Base-by-base conservation (phyloP, 371 early-diverging fungal genomes). In the Funneliformis caledonium region DNA sequence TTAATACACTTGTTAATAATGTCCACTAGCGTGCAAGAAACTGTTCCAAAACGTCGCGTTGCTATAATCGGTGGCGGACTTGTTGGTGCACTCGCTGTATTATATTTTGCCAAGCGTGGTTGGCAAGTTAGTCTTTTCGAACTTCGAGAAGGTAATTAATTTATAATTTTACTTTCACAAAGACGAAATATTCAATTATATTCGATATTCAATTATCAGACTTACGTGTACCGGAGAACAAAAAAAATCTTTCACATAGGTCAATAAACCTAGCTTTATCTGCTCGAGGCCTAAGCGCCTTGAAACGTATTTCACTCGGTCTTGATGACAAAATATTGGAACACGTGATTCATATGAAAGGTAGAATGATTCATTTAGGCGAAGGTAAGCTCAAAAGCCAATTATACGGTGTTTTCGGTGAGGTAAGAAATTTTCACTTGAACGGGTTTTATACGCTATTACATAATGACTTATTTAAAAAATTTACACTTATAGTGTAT, bases 181-280 rank as follows among this genome's bases (percentile, higher is more conserved):
- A 70, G 11, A 33, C 12, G 16, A 5, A 65, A 16, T 26, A 65
- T 16, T 65, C 14, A 14, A 65, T 33, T 33, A 8, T 33, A 10
- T 65, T 16, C 14, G 4, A 65, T 9, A 14, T 16, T 65, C 14
- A 37, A 33, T 65, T n/a, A 70, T n/a, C 86, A 94, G 94, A 94
- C 68, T 90, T 92, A 88, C 86, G 94, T 64, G 72, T 91, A 72
- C 90, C 90, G 3, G 89, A 91, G 81, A 85, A 92, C 82, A 86
- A 87, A 83, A 85, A 83, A 60, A 86, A 87, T 60, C 85, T 88
- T 80, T 88, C 87, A 61, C 94, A 94, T 56, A 90, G 95, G 62
- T 96, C 97, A 9, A 98, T 99, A 85, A 99, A 99, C 82, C 85
- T 99, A 84, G 98, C 99, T 2, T 88, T 99, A 3, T 97, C 97